Evolutionary conservation across 2,329 filamentous ascomycete species (phyloP).

Genomic region (Triangularia verruculosa): DNA sequence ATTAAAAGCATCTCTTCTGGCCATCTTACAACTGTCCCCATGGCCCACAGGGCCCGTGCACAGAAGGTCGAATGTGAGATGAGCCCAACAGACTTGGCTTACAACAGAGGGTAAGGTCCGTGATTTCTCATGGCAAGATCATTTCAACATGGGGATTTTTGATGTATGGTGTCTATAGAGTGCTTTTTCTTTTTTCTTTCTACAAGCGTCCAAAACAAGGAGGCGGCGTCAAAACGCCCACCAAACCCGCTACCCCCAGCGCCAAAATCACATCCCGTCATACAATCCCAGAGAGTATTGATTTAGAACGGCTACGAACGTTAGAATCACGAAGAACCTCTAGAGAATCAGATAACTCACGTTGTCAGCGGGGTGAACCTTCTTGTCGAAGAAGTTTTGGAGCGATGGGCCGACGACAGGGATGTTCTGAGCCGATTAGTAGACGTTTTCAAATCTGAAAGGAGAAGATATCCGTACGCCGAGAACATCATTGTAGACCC

Average conservation of each 20-base stretch:
- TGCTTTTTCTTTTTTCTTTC: neutral
- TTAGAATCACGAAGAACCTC: neutral
- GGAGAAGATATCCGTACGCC: conserved; percentile 39
- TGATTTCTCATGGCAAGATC: neutral
- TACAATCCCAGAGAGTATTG: neutral
- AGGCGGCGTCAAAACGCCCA: conserved; percentile 1
- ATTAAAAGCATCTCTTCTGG: neutral
- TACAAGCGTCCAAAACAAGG: conserved; percentile 3
- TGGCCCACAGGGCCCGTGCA: neutral
- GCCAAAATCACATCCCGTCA: conserved; percentile 10
- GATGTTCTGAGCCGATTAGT: conserved; percentile 47
- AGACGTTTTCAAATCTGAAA: neutral
- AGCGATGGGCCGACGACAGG: conserved; percentile 45
- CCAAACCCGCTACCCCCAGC: conserved; percentile 4
- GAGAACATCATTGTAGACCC: conserved; percentile 58
- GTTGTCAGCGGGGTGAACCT: conserved; percentile 60
- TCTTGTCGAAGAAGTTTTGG: conserved; percentile 46
- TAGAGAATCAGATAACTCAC: conserved; percentile 41
- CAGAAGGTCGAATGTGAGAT: neutral
- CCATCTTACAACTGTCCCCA: neutral
- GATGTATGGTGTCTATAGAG: conserved; percentile 9
- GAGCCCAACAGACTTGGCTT: neutral
- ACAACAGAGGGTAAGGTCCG: neutral
- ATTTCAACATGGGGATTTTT: neutral
- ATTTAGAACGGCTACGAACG: conserved; percentile 28